Evolutionary conservation across 768 basidiomycete species (phyloP), one percentile per base, ranked within the genome.

Genomic region (Rhodosporidiobolus sp.): DNA sequence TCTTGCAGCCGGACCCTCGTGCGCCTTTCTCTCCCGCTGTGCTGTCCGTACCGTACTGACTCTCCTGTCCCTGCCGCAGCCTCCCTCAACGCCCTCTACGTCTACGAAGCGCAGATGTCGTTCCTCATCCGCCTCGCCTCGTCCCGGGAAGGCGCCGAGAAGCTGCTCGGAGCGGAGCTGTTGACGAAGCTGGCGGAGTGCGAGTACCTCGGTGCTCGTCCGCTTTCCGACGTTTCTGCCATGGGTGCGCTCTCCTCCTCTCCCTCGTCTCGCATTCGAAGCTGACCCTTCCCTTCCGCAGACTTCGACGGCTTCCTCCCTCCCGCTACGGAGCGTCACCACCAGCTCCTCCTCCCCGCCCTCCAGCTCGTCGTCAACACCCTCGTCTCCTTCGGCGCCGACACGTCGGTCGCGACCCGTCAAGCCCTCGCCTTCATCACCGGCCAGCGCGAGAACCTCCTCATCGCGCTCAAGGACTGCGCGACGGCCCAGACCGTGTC

Each of bases 51-150:
- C n/a, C 46, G 24, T 4, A 46, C 49, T 63, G 48, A 58, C n/a
- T 43, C 20, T 56, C 52, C 16, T 12, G 20, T 34, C 24, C 26
- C 49, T 65, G 67, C 71, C 32, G 1, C 75, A 95, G 95, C 92
- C 74, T 91, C 94, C 69, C 82, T 98, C 43, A 94, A 95, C 77
- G 85, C 92, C 0, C 83, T 94, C 52, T 98, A 96, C 81, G 90
- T 97, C 22, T 97, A 93, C 77, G 95, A 97, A 79, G 87, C 94
- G 22, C 95, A 95, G 81, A 89, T 95, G 87, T 91, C 94, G 7
- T 83, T 96, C 73, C 87, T 97, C 69, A 86, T 90, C 35, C 86
- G 92, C 43, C 87, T 96, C 82, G 87, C 92, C 0, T 89, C 94
- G 79, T 90, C 88, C 5, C 85, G 90, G 56, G 83, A 85, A 69